Percentiles rank a stretch among this genome's conserved stretches.
These are phyloP conservation scores for Achlya hypogyna DNA, from an alignment of 352 stramenopile species.

Conservation along the genomic window DNA sequence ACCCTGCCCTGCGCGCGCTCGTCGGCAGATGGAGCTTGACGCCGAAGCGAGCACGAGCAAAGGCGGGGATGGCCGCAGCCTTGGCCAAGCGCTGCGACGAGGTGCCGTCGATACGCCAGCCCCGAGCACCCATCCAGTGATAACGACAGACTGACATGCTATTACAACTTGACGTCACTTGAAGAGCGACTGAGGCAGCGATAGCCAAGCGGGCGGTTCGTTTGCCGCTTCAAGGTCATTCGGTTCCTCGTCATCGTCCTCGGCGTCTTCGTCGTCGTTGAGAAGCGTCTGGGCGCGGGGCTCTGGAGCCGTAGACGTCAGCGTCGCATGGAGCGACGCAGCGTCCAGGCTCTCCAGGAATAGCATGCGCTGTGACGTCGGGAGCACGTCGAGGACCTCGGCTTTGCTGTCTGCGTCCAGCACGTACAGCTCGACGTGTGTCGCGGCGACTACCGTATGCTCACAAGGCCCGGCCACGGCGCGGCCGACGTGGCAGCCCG, in stretches of 20 bases:
- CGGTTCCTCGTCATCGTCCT: not conserved
- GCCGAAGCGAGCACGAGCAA: too few species aligned
- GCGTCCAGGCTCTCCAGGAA: conserved; percentile 6
- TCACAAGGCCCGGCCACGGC: not conserved
- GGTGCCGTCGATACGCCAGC: too few species aligned
- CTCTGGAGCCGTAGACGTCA: too few species aligned
- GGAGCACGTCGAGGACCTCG: not conserved
- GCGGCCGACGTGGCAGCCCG: conserved; percentile 8
- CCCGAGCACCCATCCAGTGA: too few species aligned
- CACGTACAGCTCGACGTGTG: conserved; percentile 16
- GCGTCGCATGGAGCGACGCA: conserved; percentile 6
- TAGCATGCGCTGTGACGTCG: not conserved
- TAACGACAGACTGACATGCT: too few species aligned
- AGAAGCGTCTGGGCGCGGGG: not conserved
- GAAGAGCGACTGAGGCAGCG: conserved; percentile 16
- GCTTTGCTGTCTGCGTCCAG: conserved; percentile 1
- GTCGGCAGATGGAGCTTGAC: too few species aligned
- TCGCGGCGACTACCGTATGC: conserved; percentile 4
- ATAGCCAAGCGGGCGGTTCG: conserved; percentile 5
- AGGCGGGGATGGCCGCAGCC: too few species aligned
- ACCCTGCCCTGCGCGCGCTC: too few species aligned
- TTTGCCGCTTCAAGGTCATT: not conserved
- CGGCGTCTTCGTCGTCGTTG: not conserved
- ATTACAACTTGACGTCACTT: conserved; percentile 4
- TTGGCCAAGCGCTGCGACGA: too few species aligned